These are phyloP conservation scores for Dactylis glomerata DNA, from an alignment of 176 grass and related monocot species.

Conservation along the genomic window DNA sequence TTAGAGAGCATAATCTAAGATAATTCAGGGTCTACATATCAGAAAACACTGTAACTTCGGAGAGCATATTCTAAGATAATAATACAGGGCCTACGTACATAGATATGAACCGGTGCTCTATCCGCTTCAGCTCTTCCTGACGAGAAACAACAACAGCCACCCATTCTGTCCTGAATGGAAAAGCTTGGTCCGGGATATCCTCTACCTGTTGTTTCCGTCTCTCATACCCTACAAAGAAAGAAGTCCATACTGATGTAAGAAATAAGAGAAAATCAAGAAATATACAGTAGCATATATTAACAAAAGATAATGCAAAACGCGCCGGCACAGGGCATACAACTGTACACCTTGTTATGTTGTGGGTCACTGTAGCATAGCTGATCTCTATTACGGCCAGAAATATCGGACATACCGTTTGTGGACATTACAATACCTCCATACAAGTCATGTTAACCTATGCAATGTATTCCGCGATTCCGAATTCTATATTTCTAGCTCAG, in stretches of 20 bases:
- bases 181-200: slow-evolving; percentile 24
- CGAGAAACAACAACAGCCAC: slow-evolving; percentile 80
- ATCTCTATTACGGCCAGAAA: neutral
- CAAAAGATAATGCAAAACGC: neutral
- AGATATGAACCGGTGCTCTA: slow-evolving; percentile 57
- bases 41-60: neutral
- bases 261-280: slow-evolving; percentile 16
- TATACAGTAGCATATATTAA: neutral
- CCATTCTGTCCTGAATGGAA: slow-evolving; percentile 55
- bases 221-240: slow-evolving; percentile 44
- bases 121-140: slow-evolving; percentile 56
- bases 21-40: neutral
- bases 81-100: slow-evolving; percentile 51
- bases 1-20: too few species aligned
- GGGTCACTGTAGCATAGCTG: neutral
- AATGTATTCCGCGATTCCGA: neutral
- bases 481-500: neutral
- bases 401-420: neutral
- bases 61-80: too few species aligned
- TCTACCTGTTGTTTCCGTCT: slow-evolving; percentile 40
- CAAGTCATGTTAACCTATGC: neutral
- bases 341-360: neutral
- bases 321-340: neutral
- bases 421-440: neutral
- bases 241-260: neutral